Evolutionary conservation across 495 filamentous ascomycete genomes (phyloP), one percentile per base, ranked within the genome.

Genomic region (Hamigera avellanea): DNA sequence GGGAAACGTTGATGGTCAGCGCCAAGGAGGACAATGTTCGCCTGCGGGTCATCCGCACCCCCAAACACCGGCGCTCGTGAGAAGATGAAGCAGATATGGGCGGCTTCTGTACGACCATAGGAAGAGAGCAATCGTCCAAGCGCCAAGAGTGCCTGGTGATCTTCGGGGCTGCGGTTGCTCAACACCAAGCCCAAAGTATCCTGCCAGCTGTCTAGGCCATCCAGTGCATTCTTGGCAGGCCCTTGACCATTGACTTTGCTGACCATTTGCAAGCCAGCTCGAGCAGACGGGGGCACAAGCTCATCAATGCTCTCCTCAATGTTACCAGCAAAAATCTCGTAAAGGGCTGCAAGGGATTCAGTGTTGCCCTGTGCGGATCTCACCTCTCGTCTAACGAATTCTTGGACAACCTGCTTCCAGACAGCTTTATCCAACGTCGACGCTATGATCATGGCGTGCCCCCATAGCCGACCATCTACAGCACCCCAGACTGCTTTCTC

Each of bases 401-500:
- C 86, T 46, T 93, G 86, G 2, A 84, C 76, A 14, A 96, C 88
- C 48, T 93, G 83, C 53, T 85, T 95, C 75, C 86, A 95, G 14
- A 89, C 71, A 6, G 66, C 58, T 35, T 64, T 68, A 19, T 72
- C 70, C 35, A 76, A 47, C 1, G 89, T 89, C 23, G 83, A 86
- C 13, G 93, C 77, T 29, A 99, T 76, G 26, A 96, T 72, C 69
- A 99, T 79, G 7, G 93, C 93, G 59, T 99, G 93, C 8, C 83
- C 89, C 93, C 93, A 99, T 3, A 96, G 63, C 26, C 86, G 77
- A 52, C 82, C 81, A 50, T 99, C 93, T n/a, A 83, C 88, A 6
- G 93, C 93, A 39, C 76, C 66, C 91, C 91, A 96, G 8, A 93
- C 80, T 2, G 93, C 93, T 48, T 88, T 86, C 48, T 94, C 87